Evolutionary conservation across 768 basidiomycete genomes (phyloP).

Genomic region (Mycena pura): DNA sequence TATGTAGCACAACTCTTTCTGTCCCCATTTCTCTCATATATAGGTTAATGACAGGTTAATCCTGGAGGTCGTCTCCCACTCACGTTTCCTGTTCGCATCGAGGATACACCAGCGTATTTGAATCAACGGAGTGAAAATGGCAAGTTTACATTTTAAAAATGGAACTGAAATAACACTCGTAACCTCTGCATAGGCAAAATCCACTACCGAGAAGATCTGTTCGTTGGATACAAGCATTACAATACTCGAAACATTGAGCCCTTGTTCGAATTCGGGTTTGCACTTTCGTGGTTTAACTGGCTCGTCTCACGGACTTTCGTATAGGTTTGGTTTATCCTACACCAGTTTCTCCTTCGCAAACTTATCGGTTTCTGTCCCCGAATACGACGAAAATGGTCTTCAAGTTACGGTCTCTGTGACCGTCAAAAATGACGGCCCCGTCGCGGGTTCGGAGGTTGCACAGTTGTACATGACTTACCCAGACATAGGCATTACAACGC

Average conservation of each 20-base stretch:
- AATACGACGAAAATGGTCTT: constrained; percentile 36
- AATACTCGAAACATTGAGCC: constrained; percentile 58
- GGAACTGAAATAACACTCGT: not conserved
- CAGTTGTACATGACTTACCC: constrained; percentile 70
- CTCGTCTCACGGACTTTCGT: constrained; percentile 3
- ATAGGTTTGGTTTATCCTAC: constrained; percentile 78
- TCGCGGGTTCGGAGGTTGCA: constrained; percentile 65
- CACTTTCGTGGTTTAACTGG: constrained; percentile 8
- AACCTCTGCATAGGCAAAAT: constrained; percentile 40
- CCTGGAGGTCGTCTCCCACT: constrained; percentile 66
- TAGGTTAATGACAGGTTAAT: constrained; percentile 45
- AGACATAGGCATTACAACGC: constrained; percentile 56
- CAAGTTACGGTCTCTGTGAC: constrained; percentile 49
- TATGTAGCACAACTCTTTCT: constrained; percentile 10
- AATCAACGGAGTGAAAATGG: constrained; percentile 68
- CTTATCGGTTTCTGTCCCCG: constrained; percentile 43
- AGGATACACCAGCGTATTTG: constrained; percentile 68
- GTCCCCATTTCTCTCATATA: not conserved
- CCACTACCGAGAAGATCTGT: constrained; percentile 65
- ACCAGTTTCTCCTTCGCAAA: constrained; percentile 67
- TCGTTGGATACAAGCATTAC: constrained; percentile 76
- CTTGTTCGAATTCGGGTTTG: constrained; percentile 73
- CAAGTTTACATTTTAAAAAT: constrained; percentile 42
- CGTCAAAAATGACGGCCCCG: constrained; percentile 61
- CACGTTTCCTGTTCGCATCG: constrained; percentile 62